A percentile compares a stretch with the other conserved stretches of the same genome.
phyloP scores from a whole-genome alignment of 495 filamentous ascomycete species.

The Copromyces sp. region DNA sequence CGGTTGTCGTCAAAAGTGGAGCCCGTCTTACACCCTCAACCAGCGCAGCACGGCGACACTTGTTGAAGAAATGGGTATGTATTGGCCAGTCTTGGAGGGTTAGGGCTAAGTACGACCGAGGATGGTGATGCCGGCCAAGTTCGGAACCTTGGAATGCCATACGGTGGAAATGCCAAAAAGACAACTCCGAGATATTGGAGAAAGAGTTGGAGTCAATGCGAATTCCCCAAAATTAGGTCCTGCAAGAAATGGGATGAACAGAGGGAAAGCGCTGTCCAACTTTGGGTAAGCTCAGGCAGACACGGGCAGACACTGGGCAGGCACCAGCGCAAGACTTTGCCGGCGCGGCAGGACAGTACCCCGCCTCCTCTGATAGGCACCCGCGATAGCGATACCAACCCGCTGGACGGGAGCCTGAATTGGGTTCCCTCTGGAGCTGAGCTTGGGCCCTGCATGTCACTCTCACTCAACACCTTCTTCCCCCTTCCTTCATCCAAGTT shows the following conservation, averaged over 20 bases:
- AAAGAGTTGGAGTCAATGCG: neutral
- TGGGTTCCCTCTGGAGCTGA: neutral
- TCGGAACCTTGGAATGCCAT: neutral
- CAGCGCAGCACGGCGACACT: neutral
- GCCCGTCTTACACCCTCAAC: neutral
- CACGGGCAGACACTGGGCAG: neutral
- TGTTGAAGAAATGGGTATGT: neutral
- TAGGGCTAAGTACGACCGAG: neutral
- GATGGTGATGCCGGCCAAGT: neutral
- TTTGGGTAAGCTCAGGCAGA: neutral
- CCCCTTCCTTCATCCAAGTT: neutral
- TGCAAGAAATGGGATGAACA: neutral
- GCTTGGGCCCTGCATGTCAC: neutral
- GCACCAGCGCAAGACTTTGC: neutral
- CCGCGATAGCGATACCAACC: too few species aligned
- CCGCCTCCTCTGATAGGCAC: neutral
- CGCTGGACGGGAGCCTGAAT: neutral
- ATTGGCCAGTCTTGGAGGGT: neutral
- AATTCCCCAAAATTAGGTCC: neutral
- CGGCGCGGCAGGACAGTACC: neutral
- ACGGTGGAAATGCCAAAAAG: too few species aligned
- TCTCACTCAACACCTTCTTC: neutral
- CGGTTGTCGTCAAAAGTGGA: neutral
- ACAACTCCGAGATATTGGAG: too few species aligned
- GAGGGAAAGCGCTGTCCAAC: neutral